Percentiles rank a stretch among this genome's conserved stretches.
phyloP scores from a whole-genome alignment of 2,329 filamentous ascomycete species.

The Lecanoromycetidae sp. region DNA sequence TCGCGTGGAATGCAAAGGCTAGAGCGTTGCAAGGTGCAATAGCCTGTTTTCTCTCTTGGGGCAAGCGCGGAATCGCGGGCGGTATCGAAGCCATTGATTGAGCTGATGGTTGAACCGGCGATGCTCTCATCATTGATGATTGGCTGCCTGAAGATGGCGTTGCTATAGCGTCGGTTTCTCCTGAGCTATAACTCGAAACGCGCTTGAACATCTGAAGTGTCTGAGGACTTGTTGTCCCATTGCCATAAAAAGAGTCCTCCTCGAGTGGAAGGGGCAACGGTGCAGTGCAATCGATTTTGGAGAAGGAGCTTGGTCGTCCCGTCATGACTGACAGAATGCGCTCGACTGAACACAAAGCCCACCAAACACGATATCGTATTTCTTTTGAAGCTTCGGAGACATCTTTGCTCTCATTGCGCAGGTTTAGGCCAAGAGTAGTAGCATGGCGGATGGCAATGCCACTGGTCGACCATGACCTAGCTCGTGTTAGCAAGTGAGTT shows the following conservation, averaged over 20 bases:
- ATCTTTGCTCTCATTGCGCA: slow-evolving; percentile 25
- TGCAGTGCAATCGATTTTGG: slow-evolving; percentile 23
- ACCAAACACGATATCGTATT: slow-evolving; percentile 28
- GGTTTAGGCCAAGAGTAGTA: slow-evolving; percentile 27
- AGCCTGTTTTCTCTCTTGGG: background rate
- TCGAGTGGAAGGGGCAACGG: slow-evolving; percentile 25
- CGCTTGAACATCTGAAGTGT: slow-evolving; percentile 6
- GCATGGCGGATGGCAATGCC: slow-evolving; percentile 28
- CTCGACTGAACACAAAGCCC: slow-evolving; percentile 29
- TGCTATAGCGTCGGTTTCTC: background rate
- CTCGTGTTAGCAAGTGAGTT: background rate
- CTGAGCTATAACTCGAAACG: slow-evolving; percentile 6
- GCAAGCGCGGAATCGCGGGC: background rate
- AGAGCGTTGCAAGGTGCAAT: slow-evolving; percentile 10
- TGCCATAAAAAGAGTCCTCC: slow-evolving; percentile 18
- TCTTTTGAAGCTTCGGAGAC: slow-evolving; percentile 24
- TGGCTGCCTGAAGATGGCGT: slow-evolving; percentile 8
- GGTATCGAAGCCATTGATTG: background rate
- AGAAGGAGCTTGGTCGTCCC: slow-evolving; percentile 27
- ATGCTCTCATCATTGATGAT: slow-evolving; percentile 3
- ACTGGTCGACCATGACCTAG: slow-evolving; percentile 28
- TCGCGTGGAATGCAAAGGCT: slow-evolving; percentile 14
- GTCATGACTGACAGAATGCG: slow-evolving; percentile 26
- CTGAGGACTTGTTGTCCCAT: background rate
- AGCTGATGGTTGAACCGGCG: background rate